Evolutionary conservation across 345 rosid species (phyloP), one percentile per base, ranked within the genome.

Genomic region (Bruguiera gymnorhiza): DNA sequence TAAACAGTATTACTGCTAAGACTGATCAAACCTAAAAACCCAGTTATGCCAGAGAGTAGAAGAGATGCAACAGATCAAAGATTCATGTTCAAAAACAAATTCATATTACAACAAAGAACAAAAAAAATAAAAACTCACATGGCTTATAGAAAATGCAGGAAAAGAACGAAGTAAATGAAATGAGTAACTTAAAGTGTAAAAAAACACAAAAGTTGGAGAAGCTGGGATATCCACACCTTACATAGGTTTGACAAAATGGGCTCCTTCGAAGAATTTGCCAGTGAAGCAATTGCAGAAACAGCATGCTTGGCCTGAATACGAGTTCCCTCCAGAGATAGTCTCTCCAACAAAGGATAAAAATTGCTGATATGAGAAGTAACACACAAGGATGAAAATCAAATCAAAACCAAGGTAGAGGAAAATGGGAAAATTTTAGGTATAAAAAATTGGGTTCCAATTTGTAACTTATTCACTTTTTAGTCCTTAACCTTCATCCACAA

Each of bases 241-340:
- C 90, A 86, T 68, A 93, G 76, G 53, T 89, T 84, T 37, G 89
- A 73, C 55, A 77, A 72, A 68, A 68, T 58, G 21, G 34, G 31
- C 27, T 68, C 59, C 57, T 77, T 69, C 11, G 98, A 86, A 69
- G 84, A 74, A 67, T 82, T 83, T 74, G 77, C 70, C 70, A 94
- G 63, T 60, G 90, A 84, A 80, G 88, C 87, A 63, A 94, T 85
- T 57, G 96, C 92, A 34, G 92, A 88, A 79, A 91, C 95, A 74
- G 96, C 97, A 72, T 67, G 72, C 82, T 94, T 94, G 37, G 97
- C 82, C 82, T 87, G 95, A 58, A 78, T 50, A 60, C 98, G 93
- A 80, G 91, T 85, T 64, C 98, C 97, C 72, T 83, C 93, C 55
- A 83, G 79, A 79, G 96, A 89, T 61, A 82, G 55, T 72, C 73